A percentile compares a stretch with the other conserved stretches of the same genome.
These are phyloP conservation scores for Brasenia schreberi DNA, from an alignment of 164 flowering plant species.

Conservation along the genomic window DNA sequence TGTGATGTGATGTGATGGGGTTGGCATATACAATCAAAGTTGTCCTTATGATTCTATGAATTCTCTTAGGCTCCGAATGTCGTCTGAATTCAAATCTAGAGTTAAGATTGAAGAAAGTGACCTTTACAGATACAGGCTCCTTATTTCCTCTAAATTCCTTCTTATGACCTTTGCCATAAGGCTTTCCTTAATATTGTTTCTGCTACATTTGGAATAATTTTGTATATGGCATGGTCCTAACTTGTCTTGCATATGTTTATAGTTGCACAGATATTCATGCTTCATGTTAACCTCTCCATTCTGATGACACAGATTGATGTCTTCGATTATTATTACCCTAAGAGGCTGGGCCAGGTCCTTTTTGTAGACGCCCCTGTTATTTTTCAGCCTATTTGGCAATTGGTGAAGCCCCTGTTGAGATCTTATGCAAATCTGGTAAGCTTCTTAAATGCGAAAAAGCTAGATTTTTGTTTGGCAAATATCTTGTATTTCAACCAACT, in stretches of 20 bases:
- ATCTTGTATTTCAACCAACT: background rate
- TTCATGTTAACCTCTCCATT: background rate
- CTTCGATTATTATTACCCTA: constrained; percentile 76
- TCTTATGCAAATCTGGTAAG: constrained; percentile 82
- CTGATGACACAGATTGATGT: constrained; percentile 58
- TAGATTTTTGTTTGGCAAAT: background rate
- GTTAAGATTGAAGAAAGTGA: too few species aligned
- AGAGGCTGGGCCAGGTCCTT: constrained; percentile 62
- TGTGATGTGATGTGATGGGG: too few species aligned
- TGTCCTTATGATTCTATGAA: too few species aligned
- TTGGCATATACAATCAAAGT: too few species aligned
- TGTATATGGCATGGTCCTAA: background rate
- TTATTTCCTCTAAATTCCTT: background rate
- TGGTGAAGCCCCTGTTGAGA: constrained; percentile 60
- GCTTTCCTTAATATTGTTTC: background rate
- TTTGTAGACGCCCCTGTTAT: constrained; percentile 84
- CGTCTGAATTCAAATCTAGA: too few species aligned
- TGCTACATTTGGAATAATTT: background rate
- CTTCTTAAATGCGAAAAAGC: background rate
- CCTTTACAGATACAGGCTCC: background rate
- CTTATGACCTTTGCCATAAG: background rate
- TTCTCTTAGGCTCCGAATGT: too few species aligned
- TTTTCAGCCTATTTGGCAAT: constrained; percentile 74
- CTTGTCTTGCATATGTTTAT: background rate
- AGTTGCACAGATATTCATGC: background rate